Percentiles rank a stretch among this genome's conserved stretches.
phyloP scores from a whole-genome alignment of 805 yeast genomes.

The Torulaspora indica region DNA sequence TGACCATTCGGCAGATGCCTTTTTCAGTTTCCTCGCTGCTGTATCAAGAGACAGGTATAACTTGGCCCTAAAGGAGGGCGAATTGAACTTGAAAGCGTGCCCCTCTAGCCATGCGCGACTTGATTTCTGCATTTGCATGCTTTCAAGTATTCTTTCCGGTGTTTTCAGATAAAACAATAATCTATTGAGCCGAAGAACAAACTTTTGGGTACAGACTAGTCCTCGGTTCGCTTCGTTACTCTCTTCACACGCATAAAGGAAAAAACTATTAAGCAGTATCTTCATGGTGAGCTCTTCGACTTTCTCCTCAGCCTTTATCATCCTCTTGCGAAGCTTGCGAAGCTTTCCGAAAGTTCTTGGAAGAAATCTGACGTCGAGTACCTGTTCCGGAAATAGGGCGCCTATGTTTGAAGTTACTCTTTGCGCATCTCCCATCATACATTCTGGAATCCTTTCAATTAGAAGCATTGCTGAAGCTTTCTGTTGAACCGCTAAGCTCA shows the following conservation, averaged over 20 bases:
- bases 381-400: constrained; percentile 48
- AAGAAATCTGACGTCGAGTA: constrained; percentile 57
- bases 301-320: constrained; percentile 27
- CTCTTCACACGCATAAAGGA: constrained; percentile 12
- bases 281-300: constrained; percentile 42
- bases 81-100: background rate
- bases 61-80: background rate
- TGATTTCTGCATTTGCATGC: background rate
- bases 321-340: constrained; percentile 31
- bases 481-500: constrained; percentile 37
- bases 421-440: constrained; percentile 14
- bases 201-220: background rate
- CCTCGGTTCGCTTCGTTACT: background rate
- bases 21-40: background rate
- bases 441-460: constrained; percentile 45
- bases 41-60: constrained; percentile 6
- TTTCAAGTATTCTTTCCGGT: constrained; percentile 2
- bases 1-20: constrained; percentile 6
- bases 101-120: background rate
- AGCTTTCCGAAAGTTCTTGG: constrained; percentile 41
- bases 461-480: constrained; percentile 36
- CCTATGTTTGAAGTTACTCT: constrained; percentile 25
- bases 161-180: constrained; percentile 6
- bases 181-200: constrained; percentile 1
- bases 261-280: constrained; percentile 29